Evolutionary conservation across 2,329 filamentous ascomycete genomes (phyloP), one percentile per base, ranked within the genome.

Genomic region (Amylocarpus encephaloides): DNA sequence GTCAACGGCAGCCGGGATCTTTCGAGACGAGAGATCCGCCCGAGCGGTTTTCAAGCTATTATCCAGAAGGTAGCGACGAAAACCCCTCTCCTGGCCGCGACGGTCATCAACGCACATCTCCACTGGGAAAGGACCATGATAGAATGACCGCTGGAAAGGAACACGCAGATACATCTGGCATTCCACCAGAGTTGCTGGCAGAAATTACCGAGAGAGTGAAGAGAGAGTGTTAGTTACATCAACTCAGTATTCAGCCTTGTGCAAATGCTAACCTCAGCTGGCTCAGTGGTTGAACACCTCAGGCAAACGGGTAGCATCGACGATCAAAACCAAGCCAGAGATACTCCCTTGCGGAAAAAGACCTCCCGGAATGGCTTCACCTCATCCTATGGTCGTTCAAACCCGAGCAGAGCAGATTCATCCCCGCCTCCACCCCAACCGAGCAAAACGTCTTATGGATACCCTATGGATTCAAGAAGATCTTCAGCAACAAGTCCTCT

Each of bases 131-230:
- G 6, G 49, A 48, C 19, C 38, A 50, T 45, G 53, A 58, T 29
- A 60, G 50, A 35, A 58, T 61, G 52, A 34, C 59, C 38, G 51
- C 50, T 26, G 36, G 53, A 19, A 54, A 43, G 30, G 54, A 58
- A 10, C 40, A 55, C 16, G 16, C 51, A 22, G 45, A 34, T 15
- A 47, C 50, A 7, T 34, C 34, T 16, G 70, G 70, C 35, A 67
- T 85, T 11, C 76, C 81, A 46, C 80, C 80, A 2, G 77, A 80
- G 6, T 68, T 85, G 18, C 73, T 85, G 45, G 75, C 78, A 43
- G 76, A 80, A 18, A 26, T 52, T 6, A 82, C 78, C 2, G 74
- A 75, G 48, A 76, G 70, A 49, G 74, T 80, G 22, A 76, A 80
- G 43, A 77, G 79, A 63, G 57, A 79, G 76, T 59, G 69, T 67